Base-by-base conservation (phyloP, 1,139 yeast species). In the Arxiozyma telluris region DNA sequence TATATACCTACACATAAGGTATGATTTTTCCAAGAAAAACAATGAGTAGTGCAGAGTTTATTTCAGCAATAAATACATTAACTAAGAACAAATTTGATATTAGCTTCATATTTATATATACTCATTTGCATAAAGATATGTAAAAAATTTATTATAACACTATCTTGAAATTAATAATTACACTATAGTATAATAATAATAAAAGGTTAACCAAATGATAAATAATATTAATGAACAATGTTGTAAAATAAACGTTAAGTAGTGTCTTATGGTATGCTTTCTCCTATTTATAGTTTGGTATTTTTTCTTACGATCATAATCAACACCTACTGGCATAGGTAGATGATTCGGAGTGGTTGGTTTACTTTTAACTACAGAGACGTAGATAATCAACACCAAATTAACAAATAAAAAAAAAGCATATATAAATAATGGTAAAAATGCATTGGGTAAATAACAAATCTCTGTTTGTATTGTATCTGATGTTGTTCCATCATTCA, bases 361-460 rank as follows among this genome's bases (percentile, higher is more conserved):
- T 18, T 41, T 41, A 11, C 41, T 41, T n/a, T 25, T 25, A 4
- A 18, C 27, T 21, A 46, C 42, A 34, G 4, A 18, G 5, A 38
- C 27, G 21, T 44, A 34, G 18, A 47, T 30, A 3, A 54, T 17
- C 11, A 45, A 22, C 1, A 49, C 20, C n/a, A 56, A 43, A 39
- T 56, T 56, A 4, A 39, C 6, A 18, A 51, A 27, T 1, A 53
- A 53, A 8, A 41, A n/a, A 20, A 49, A 4, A 15, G 65, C 56
- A 60, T 82, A 83, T 21, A 70, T 59, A 34, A 70, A 69, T 15
- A 82, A 56, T 0, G 90, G 79, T 34, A 68, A 64, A 60, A 78
- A 84, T 0, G 96, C 94, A 43, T 76, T 75, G 1, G 96, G 95
- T 67, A 88, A 70, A 59, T 80, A 81, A 64, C 96, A 90, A 65